These are phyloP conservation scores for Boehmeria nivea DNA, from an alignment of 306 rosid genomes.

Conservation along the genomic window DNA sequence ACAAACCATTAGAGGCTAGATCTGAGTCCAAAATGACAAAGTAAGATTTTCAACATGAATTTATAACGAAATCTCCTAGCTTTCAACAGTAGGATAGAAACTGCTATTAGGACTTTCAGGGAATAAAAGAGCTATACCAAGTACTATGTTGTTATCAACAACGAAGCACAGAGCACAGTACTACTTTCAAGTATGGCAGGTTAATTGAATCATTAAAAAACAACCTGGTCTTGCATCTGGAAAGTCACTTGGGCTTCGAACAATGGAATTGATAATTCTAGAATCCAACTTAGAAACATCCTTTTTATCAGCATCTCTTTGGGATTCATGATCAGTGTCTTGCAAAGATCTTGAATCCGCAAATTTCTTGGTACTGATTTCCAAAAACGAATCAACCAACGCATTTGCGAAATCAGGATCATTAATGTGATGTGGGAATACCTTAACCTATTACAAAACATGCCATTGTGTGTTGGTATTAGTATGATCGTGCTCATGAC, in stretches of 20 bases:
- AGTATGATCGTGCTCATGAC: conserved; percentile 2
- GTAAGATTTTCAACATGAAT: no score
- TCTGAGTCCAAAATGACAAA: conserved; percentile 14
- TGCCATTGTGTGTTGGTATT: background rate
- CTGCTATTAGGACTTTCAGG: no score
- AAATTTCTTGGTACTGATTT: conserved; percentile 38
- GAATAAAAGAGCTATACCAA: no score
- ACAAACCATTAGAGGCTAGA: conserved; percentile 1
- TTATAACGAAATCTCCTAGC: no score
- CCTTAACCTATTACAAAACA: conserved; percentile 51
- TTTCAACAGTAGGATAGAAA: no score
- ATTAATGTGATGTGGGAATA: conserved; percentile 73
- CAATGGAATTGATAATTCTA: conserved; percentile 30
- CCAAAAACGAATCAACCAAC: conserved; percentile 73
- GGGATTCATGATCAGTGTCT: conserved; percentile 28
- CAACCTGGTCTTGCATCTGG: conserved; percentile 88
- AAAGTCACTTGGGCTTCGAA: conserved; percentile 55
- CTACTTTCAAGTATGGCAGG: no score
- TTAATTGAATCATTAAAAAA: no score
- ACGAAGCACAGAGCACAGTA: no score
- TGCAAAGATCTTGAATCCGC: conserved; percentile 30
- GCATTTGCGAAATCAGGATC: conserved; percentile 73
- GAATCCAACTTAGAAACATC: conserved; percentile 26
- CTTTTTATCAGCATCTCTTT: conserved; percentile 27
- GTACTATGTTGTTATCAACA: no score